phyloP scores from a whole-genome alignment of 2,329 filamentous ascomycete genomes.

The Proliferodiscus dingleyae region DNA sequence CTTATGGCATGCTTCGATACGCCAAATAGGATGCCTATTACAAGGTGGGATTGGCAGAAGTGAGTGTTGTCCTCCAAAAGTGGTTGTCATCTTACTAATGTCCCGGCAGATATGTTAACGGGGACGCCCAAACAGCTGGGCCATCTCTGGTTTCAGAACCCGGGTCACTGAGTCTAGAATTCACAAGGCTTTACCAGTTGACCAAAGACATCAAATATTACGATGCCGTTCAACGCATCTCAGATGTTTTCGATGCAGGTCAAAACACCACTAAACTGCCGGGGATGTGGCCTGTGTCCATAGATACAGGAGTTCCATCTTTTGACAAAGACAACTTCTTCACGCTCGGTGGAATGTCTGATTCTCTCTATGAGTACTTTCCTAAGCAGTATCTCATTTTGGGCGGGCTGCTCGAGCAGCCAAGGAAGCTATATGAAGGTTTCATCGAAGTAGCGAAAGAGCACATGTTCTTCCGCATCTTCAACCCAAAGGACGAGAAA shows the following conservation, averaged over 20 bases:
- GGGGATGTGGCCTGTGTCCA: slow-evolving; percentile 56
- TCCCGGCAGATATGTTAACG: slow-evolving; percentile 31
- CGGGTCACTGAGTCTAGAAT: slow-evolving; percentile 53
- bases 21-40: slow-evolving; percentile 83
- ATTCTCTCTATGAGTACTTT: slow-evolving; percentile 62
- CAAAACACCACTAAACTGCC: slow-evolving; percentile 53
- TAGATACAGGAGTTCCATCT: slow-evolving; percentile 50
- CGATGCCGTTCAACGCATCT: slow-evolving; percentile 55
- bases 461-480: slow-evolving; percentile 39
- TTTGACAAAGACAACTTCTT: slow-evolving; percentile 52
- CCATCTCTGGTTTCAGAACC: slow-evolving; percentile 54
- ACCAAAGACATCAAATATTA: slow-evolving; percentile 59
- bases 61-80: slow-evolving; percentile 35
- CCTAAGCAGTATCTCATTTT: slow-evolving; percentile 62
- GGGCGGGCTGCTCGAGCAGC: slow-evolving; percentile 52
- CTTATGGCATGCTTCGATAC: slow-evolving; percentile 74
- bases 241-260: slow-evolving; percentile 47
- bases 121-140: slow-evolving; percentile 51
- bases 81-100: slow-evolving; percentile 37
- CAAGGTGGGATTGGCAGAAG: slow-evolving; percentile 41
- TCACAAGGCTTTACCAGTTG: slow-evolving; percentile 60
- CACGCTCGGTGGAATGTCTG: slow-evolving; percentile 51
- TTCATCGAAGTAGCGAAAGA: slow-evolving; percentile 44
- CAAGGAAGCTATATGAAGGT: slow-evolving; percentile 41
- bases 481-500: slow-evolving; percentile 33